A percentile compares a stretch with the other conserved stretches of the same genome.
These are phyloP conservation scores for Tilletia walkeri DNA, from an alignment of 1,284 basidiomycete species.

Conservation along the genomic window DNA sequence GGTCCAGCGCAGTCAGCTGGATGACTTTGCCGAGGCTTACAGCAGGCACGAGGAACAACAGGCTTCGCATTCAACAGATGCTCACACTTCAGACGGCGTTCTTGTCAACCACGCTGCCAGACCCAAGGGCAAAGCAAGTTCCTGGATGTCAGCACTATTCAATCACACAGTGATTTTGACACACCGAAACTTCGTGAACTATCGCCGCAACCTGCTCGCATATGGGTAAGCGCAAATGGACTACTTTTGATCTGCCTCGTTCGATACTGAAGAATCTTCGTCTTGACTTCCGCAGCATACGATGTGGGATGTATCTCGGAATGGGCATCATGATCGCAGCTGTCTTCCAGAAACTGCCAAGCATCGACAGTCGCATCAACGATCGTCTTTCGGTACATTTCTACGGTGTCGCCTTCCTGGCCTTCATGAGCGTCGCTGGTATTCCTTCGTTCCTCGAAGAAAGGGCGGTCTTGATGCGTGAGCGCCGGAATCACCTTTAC, in stretches of 20 bases:
- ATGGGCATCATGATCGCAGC: constrained; percentile 59
- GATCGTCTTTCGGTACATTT: constrained; percentile 51
- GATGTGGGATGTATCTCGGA: constrained; percentile 64
- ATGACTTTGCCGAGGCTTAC: too few relatives aligned
- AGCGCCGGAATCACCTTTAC: constrained; percentile 56
- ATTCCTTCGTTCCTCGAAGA: constrained; percentile 58
- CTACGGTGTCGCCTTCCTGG: constrained; percentile 63
- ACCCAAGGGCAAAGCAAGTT: not conserved
- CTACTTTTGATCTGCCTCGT: too few relatives aligned
- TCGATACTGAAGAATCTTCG: too few relatives aligned
- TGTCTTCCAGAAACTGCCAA: constrained; percentile 64
- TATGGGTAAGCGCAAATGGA: constrained; percentile 57
- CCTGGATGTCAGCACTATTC: too few relatives aligned
- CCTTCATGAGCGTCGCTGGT: constrained; percentile 61
- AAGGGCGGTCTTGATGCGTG: constrained; percentile 56
- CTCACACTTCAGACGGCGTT: too few relatives aligned
- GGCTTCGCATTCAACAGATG: not conserved
- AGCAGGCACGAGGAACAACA: too few relatives aligned
- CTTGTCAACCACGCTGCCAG: not conserved
- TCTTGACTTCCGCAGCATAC: constrained; percentile 48
- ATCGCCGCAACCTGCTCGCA: constrained; percentile 62
- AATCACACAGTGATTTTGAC: constrained; percentile 20
- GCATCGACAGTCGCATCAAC: constrained; percentile 55
- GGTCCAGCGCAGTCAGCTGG: too few relatives aligned
- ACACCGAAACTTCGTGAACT: constrained; percentile 37